A percentile compares a stretch with the other conserved stretches of the same genome.
Conservation (phyloP, 208 protist species). For the Spongospora subterranea region DNA sequence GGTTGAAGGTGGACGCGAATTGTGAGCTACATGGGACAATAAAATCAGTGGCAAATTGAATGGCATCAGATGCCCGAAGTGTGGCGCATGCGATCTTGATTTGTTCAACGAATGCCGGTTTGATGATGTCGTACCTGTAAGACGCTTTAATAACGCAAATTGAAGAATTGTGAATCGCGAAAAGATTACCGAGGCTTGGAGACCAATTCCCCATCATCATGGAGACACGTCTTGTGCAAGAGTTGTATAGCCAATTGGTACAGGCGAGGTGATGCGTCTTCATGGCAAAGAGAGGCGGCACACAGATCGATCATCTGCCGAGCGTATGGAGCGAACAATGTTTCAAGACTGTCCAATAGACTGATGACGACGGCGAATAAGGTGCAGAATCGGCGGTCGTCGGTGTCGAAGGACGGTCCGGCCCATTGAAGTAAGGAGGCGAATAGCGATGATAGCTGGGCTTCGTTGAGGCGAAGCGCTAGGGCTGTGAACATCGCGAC, state of each 20-base stretch:
- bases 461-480: not conserved
- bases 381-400: not conserved
- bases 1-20: constrained; percentile 13
- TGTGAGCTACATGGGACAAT: not conserved
- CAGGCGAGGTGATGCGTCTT: not conserved
- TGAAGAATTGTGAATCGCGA: not conserved
- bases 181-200: not conserved
- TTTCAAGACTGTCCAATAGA: constrained; percentile 1
- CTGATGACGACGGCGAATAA: constrained; percentile 25
- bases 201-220: constrained; percentile 46
- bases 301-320: not conserved
- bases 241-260: not conserved
- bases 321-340: not conserved
- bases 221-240: not conserved
- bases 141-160: not conserved
- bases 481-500: not conserved
- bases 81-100: not conserved
- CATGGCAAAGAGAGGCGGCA: not conserved
- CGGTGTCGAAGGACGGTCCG: not conserved
- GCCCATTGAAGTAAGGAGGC: constrained; percentile 16
- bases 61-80: not conserved
- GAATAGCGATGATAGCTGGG: not conserved
- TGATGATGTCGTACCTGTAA: not conserved
- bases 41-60: not conserved
- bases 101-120: not conserved